Conservation (phyloP, 2,329 filamentous ascomycete genomes). For the Phaeoacremonium minimum region DNA sequence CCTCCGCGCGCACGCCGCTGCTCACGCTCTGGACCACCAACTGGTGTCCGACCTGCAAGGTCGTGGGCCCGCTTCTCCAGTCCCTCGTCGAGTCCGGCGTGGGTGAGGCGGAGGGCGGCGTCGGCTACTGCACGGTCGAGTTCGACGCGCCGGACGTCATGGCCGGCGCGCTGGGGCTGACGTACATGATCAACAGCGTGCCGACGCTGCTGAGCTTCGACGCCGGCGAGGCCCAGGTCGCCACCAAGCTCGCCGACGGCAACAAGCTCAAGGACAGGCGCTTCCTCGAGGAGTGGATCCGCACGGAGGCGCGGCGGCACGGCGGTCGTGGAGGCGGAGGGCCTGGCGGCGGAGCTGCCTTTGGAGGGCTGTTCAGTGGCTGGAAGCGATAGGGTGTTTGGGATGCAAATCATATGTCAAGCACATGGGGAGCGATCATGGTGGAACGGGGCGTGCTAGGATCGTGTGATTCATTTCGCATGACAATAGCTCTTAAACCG, state of each 20-base stretch:
- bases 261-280: conserved; percentile 27
- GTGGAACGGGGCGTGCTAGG: no score
- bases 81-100: conserved; percentile 45
- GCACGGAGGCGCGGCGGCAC: conserved; percentile 11
- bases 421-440: no score
- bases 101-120: conserved; percentile 51
- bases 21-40: conserved; percentile 58
- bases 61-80: conserved; percentile 42
- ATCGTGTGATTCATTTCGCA: no score
- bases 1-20: conserved; percentile 49
- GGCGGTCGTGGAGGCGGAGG: conserved; percentile 7
- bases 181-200: conserved; percentile 54
- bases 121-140: conserved; percentile 50
- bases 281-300: conserved; percentile 11
- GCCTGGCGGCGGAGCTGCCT: conserved; percentile 5
- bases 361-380: conserved; percentile 24
- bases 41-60: conserved; percentile 51
- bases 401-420: no score
- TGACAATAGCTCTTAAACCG: no score
- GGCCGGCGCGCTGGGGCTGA: conserved; percentile 39
- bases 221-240: conserved; percentile 44
- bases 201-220: conserved; percentile 57
- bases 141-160: conserved; percentile 56
- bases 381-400: conserved; percentile 19
- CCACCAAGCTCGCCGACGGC: conserved; percentile 45